Conservation (phyloP, 164 flowering plant species). For the Nelumbo lutea region DNA sequence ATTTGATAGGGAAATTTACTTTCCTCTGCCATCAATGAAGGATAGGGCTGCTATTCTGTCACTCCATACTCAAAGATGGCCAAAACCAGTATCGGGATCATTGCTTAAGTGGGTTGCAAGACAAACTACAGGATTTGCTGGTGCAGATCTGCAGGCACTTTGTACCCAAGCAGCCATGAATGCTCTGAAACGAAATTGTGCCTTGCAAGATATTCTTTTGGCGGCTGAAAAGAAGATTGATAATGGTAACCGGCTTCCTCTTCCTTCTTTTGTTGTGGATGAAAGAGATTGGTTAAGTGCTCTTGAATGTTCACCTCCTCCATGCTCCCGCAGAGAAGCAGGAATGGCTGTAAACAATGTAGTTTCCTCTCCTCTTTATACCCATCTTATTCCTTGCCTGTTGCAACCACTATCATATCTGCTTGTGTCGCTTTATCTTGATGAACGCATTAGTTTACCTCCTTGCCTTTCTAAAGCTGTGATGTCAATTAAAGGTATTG, state of each 20-base stretch:
- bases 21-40: constrained; percentile 84
- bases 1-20: constrained; percentile 95
- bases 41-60: constrained; percentile 91
- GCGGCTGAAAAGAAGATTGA: constrained; percentile 40
- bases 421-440: constrained; percentile 66
- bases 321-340: constrained; percentile 93
- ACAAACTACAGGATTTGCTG: constrained; percentile 89
- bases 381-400: constrained; percentile 69
- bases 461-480: constrained; percentile 58
- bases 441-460: constrained; percentile 73
- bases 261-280: constrained; percentile 76
- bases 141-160: constrained; percentile 97
- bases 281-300: constrained; percentile 97
- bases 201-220: constrained; percentile 62
- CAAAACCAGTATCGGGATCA: constrained; percentile 70
- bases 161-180: constrained; percentile 92
- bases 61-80: constrained; percentile 88
- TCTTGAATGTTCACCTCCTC: constrained; percentile 79
- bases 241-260: constrained; percentile 37
- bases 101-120: constrained; percentile 71
- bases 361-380: constrained; percentile 61
- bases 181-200: constrained; percentile 80
- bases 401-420: constrained; percentile 59
- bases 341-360: constrained; percentile 81
- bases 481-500: constrained; percentile 35